These are phyloP conservation scores for Picea sitchensis DNA, from an alignment of 75 land plant genomes.

Conservation along the genomic window DNA sequence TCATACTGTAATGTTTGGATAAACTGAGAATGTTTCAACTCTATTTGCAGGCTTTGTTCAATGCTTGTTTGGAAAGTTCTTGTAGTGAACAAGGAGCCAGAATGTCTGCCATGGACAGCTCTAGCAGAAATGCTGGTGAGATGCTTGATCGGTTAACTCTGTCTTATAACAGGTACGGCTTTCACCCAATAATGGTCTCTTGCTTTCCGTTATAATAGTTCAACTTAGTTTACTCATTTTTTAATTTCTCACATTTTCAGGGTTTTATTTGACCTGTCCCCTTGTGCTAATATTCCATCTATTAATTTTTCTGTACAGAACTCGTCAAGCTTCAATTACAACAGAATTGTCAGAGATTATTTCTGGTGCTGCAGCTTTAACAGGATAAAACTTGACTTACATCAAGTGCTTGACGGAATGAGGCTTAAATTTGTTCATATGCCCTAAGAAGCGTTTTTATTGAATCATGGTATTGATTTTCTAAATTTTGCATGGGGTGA, in stretches of 20 bases:
- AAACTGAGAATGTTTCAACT: too few relatives aligned
- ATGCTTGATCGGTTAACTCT: constrained; percentile 93
- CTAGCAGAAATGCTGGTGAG: constrained; percentile 96
- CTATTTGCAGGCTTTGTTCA: constrained; percentile 60
- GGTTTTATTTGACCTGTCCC: background rate
- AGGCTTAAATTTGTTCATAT: too few relatives aligned
- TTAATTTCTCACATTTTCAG: background rate
- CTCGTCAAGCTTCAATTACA: constrained; percentile 85
- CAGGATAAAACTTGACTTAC: constrained; percentile 24
- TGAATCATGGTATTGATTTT: too few relatives aligned
- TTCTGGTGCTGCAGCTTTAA: constrained; percentile 91
- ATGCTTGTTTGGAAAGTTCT: constrained; percentile 88
- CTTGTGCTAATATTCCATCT: background rate
- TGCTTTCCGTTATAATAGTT: background rate
- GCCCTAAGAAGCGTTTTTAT: too few relatives aligned
- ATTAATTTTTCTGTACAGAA: constrained; percentile 19
- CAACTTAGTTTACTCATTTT: background rate
- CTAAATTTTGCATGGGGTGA: too few relatives aligned
- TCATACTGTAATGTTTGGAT: too few relatives aligned
- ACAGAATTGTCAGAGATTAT: constrained; percentile 95
- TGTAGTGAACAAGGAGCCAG: constrained; percentile 96
- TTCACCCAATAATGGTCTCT: background rate
- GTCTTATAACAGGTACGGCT: constrained; percentile 80
- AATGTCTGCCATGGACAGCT: constrained; percentile 99
- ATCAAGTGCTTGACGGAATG: too few relatives aligned